A percentile compares a stretch with the other conserved stretches of the same genome.
phyloP scores from a whole-genome alignment of 192 early-diverging fungal genomes.

The Backusella circina region DNA sequence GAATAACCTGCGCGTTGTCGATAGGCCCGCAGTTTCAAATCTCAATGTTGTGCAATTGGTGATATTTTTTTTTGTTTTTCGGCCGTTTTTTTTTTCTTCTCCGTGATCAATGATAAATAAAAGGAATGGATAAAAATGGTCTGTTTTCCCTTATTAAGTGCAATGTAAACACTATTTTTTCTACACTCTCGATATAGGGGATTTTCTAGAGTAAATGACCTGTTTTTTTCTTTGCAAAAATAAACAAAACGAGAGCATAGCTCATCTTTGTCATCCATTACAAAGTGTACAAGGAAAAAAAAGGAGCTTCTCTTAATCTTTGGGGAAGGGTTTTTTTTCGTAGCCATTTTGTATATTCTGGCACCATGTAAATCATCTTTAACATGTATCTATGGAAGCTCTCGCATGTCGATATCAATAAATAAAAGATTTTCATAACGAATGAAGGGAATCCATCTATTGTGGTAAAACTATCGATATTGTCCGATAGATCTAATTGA shows the following conservation, averaged over 20 bases:
- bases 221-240: background rate
- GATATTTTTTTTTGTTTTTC: too few relatives aligned
- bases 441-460: background rate
- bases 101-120: background rate
- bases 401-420: too few relatives aligned
- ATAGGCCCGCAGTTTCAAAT: background rate
- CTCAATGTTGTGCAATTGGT: background rate
- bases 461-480: background rate
- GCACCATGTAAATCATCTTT: background rate
- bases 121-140: background rate
- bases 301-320: background rate
- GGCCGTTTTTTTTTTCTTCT: background rate
- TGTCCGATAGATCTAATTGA: background rate
- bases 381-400: too few relatives aligned
- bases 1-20: background rate
- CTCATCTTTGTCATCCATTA: too few relatives aligned
- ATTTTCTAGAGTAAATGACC: background rate
- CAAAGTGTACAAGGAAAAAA: background rate
- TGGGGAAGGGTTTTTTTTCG: background rate
- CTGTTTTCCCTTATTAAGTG: background rate
- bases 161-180: background rate
- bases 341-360: background rate
- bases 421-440: too few relatives aligned
- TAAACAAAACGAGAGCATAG: background rate
- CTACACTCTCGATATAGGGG: background rate